These are phyloP conservation scores for Pyrenopolyporus hunteri DNA, from an alignment of 495 filamentous ascomycete genomes.

Conservation along the genomic window DNA sequence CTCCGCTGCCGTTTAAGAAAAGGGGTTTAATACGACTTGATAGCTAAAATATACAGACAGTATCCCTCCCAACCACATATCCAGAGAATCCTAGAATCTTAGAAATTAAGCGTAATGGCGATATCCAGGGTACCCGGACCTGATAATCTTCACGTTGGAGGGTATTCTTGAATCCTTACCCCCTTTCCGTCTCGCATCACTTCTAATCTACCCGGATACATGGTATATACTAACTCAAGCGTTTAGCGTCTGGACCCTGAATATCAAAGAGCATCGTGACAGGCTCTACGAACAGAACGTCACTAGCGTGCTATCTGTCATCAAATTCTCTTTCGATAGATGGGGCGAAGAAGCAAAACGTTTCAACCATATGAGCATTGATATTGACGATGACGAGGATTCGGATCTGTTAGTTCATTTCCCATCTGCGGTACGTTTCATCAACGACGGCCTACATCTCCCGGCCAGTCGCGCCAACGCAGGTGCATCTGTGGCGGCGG, in stretches of 20 bases:
- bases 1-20: no score
- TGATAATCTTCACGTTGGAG: conserved; percentile 80
- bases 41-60: no score
- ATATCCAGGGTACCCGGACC: conserved; percentile 38
- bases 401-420: conserved; percentile 86
- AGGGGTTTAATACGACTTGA: no score
- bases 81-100: background rate
- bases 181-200: conserved; percentile 1
- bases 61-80: no score
- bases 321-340: conserved; percentile 49
- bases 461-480: conserved; percentile 30
- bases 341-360: conserved; percentile 50
- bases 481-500: background rate
- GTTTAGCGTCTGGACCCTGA: conserved; percentile 74
- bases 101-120: conserved; percentile 9
- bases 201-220: background rate
- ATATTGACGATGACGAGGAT: conserved; percentile 86
- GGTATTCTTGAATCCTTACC: conserved; percentile 60
- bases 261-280: conserved; percentile 59
- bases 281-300: conserved; percentile 74
- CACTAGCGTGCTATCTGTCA: conserved; percentile 89
- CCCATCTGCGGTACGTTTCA: conserved; percentile 76
- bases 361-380: conserved; percentile 76
- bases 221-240: conserved; percentile 37
- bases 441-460: conserved; percentile 69